Evolutionary conservation across 192 early-diverging fungal genomes (phyloP).

Genomic region (Thoreauomyces humboldtii): DNA sequence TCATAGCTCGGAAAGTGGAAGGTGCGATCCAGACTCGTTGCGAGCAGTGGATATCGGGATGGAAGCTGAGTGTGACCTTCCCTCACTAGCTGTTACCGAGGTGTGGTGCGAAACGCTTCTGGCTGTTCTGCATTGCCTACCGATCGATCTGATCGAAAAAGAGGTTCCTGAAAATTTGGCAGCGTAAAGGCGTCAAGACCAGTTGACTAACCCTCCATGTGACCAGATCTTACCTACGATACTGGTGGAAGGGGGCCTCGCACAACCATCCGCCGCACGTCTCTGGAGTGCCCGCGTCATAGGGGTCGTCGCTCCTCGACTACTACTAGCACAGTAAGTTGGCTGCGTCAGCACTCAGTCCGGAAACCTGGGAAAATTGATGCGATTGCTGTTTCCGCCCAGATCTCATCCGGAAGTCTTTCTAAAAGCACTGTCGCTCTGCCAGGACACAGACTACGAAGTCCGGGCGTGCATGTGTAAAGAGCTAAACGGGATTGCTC

Average conservation of each 20-base stretch:
- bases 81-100: slow-evolving; percentile 24
- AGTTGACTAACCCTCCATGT: slow-evolving; percentile 9
- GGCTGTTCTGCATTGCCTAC: slow-evolving; percentile 33
- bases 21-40: slow-evolving; percentile 14
- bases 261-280: slow-evolving; percentile 45
- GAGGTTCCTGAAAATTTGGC: slow-evolving; percentile 21
- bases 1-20: slow-evolving; percentile 38
- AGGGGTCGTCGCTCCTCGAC: slow-evolving; percentile 34
- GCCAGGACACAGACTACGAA: slow-evolving; percentile 57
- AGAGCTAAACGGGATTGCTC: slow-evolving; percentile 42
- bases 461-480: slow-evolving; percentile 52
- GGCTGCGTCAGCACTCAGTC: background rate
- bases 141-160: slow-evolving; percentile 38
- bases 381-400: background rate
- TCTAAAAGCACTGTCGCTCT: slow-evolving; percentile 37
- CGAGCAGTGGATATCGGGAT: background rate
- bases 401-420: slow-evolving; percentile 23
- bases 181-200: too few relatives aligned
- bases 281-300: slow-evolving; percentile 47
- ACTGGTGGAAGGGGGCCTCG: slow-evolving; percentile 33
- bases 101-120: slow-evolving; percentile 49
- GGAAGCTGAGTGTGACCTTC: background rate
- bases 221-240: slow-evolving; percentile 43
- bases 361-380: slow-evolving; percentile 16
- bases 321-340: slow-evolving; percentile 8